These are phyloP conservation scores for Aspergillus tanneri DNA, from an alignment of 2,329 filamentous ascomycete genomes.

Conservation along the genomic window DNA sequence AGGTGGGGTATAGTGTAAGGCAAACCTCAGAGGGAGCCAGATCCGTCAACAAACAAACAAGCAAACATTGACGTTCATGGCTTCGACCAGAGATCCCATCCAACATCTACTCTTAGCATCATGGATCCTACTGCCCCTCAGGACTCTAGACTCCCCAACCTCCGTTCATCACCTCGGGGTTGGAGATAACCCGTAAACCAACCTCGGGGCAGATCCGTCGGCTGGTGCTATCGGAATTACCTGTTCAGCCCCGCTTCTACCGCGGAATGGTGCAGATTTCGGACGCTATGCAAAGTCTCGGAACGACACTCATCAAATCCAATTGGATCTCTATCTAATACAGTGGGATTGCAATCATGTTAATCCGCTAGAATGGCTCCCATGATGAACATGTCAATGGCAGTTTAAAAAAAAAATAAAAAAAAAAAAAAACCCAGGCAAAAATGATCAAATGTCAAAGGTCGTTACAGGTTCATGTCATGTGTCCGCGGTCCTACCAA, in stretches of 20 bases:
- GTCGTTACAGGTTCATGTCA: conserved; percentile 11
- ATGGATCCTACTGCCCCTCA: no score
- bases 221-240: conserved; percentile 25
- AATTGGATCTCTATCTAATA: conserved; percentile 1
- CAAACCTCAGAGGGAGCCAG: no score
- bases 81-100: no score
- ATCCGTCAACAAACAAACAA: no score
- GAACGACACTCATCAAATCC: background rate
- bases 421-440: no score
- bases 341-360: no score
- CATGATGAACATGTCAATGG: background rate
- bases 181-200: conserved; percentile 2
- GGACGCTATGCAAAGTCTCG: no score
- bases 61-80: no score
- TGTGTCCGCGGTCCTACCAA: conserved; percentile 3
- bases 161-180: no score
- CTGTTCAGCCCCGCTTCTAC: conserved; percentile 13
- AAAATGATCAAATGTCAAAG: conserved; percentile 7
- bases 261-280: conserved; percentile 2
- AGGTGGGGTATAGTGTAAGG: no score
- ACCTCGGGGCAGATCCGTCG: conserved; percentile 27
- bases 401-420: background rate
- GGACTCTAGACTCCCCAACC: no score
- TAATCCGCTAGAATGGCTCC: background rate
- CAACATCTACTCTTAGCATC: no score